Base-by-base conservation (phyloP, 108 stramenopile species). In the Stephanodiscus triporus region DNA sequence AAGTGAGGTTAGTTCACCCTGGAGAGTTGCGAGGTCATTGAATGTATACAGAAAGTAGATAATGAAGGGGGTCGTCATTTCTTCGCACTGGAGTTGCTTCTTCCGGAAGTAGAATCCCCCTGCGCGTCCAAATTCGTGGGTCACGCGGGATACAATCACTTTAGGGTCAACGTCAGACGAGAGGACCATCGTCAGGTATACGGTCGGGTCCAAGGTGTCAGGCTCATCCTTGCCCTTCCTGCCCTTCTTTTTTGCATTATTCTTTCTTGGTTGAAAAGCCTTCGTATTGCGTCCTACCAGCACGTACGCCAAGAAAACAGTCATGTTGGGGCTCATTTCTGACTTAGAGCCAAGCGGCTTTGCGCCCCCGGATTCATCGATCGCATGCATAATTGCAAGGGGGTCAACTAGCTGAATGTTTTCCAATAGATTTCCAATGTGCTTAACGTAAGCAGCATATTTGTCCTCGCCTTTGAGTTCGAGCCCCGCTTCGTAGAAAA, bases 391-490 rank as follows among this genome's bases (percentile, higher is more conserved):
- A 19, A 49, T 19, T 26, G 24, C 20, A 6, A 53, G 20, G 1
- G 51, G 51, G 51, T 53, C 51, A 8, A 53, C 51, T 19, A 53
- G 23, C 51, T 53, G 51, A 24, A 53, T 24, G 8, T 22, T 53
- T 26, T 53, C 51, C 3, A 53, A 8, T 6, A 53, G 51, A 53
- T 24, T 22, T 10, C 19, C 51, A 19, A 53, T 53, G 51, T 22
- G 20, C 51, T 53, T 22, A 6, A 24, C 23, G 8, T 24, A 53
- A 6, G 20, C 23, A 22, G 13, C 20, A 5, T 34, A 34, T 34
- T 34, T 34, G 5, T 34, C 32, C 32, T 34, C 32, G 32, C 32
- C 32, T 5, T 34, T 34, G 5, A 34, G 32, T 34, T 34, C 32
- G 5, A 34, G 32, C 32, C 32, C 32, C 32, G 32, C 32, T 34